Base-by-base conservation (phyloP, 2,329 filamentous ascomycete genomes). In the Phialophora chinensis region DNA sequence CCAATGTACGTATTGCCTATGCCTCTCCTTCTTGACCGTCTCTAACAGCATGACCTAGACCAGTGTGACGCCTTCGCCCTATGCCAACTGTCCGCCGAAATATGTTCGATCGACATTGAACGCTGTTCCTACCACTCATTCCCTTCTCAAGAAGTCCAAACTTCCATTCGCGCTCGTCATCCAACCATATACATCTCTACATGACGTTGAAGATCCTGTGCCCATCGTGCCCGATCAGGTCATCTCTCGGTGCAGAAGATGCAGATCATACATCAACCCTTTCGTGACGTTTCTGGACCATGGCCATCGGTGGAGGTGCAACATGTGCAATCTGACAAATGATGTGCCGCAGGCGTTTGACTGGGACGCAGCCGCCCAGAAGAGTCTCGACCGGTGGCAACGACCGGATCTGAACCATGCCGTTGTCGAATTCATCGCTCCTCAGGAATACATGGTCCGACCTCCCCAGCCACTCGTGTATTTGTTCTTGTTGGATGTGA, bases 321-420 rank as follows among this genome's bases (percentile, higher is more conserved):
- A 99, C 81, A 97, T 99, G 93, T 99, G 95, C 80, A 98, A 97
- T 79, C 84, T 99, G 71, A 97, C 93, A 73, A 99, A 99, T 77
- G 95, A 99, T 74, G 94, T 98, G 47, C 95, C 95, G n/a, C 95
- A 99, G 80, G 93, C 93, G 44, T 99, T 99, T 72, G 95, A 99
- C 78, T 99, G 95, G 95, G 95, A 99, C 79, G 90, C 92, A 38
- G 90, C 92, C 53, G 85, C 93, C 62, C 94, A 98, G 79, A 93
- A 96, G 83, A 91, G 88, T 60, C 90, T 96, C 59, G 94, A 99
- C 77, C 85, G 95, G 76, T 96, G 95, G 91, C 90, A 96, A 78
- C 86, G 95, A 73, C 87, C 92, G 47, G 95, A 99, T 77, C 84
- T 99, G 68, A 99, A 99, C 81, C 90, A 97, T 77, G 87, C 93